These are phyloP conservation scores for Lathyrus sativus DNA, from an alignment of 306 rosid species.

Conservation along the genomic window DNA sequence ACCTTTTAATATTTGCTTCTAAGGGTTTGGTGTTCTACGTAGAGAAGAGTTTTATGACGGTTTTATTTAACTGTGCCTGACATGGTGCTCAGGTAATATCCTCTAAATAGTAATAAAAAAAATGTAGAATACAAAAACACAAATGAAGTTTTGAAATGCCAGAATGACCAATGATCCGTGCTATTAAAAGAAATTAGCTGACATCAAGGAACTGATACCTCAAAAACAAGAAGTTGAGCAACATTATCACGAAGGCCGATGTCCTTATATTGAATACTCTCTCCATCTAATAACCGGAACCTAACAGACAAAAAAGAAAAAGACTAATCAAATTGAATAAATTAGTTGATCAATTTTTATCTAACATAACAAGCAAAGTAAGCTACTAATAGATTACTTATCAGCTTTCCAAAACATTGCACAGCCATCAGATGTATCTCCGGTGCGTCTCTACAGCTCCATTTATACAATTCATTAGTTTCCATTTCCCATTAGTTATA, in stretches of 20 bases:
- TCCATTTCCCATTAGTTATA: slow-evolving; percentile 19
- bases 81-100: no score
- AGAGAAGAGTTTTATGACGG: no score
- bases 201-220: slow-evolving; percentile 55
- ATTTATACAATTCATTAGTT: slow-evolving; percentile 41
- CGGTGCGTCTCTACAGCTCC: slow-evolving; percentile 82
- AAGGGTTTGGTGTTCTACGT: no score
- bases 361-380: slow-evolving; percentile 32
- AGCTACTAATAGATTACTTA: slow-evolving; percentile 48
- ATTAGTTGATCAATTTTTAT: slow-evolving; percentile 25
- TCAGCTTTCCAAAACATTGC: slow-evolving; percentile 87
- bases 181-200: no score
- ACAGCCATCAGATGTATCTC: slow-evolving; percentile 74
- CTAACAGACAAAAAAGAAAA: slow-evolving; percentile 45
- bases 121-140: no score
- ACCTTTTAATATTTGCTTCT: no score
- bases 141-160: no score
- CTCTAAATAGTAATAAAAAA: no score
- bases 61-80: no score
- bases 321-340: slow-evolving; percentile 12
- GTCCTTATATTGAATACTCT: slow-evolving; percentile 71
- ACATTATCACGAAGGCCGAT: slow-evolving; percentile 86
- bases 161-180: no score
- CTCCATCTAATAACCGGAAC: slow-evolving; percentile 63
- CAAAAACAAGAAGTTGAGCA: slow-evolving; percentile 81